Base-by-base conservation (phyloP, 2,329 filamentous ascomycete species). In the Chrysoporthe austroafricana region DNA sequence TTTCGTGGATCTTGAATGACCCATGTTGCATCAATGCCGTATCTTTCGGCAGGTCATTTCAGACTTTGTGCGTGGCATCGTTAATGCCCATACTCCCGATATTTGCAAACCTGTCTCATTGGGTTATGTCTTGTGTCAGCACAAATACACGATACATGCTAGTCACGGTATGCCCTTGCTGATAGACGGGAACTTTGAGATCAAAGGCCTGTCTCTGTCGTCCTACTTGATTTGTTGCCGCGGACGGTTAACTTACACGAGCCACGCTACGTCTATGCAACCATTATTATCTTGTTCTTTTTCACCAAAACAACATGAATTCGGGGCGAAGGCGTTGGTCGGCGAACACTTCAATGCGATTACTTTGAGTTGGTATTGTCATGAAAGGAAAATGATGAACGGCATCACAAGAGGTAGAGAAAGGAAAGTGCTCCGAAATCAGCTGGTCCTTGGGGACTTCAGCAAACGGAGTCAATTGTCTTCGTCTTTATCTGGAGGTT, bases 1-100 rank as follows among this genome's bases (percentile, higher is more conserved):
- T 99, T 99, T 86, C 88, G 94, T 46, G 94, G 94, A 63, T 78
- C 70, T 50, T 85, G 70, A 79, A 16, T 16, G 52, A 48, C 6
- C 7, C 34, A 39, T 14, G 2, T 52, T 21, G 34, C 3, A 57
- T 5, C 11, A 16, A 39, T 2, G 36, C 32, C 1, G 14, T 32
- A n/a, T 57, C 6, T 13, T n/a, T 13, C 13, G 11, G 6, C 26
- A 14, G 14, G 54, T 39, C 21, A 32, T 32, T 32, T 34, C 54
- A 2, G 18, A 2, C 4, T 57, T n/a, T 13, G 34, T 18, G 13
- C 44, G 34, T 8, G 54, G 32, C 52, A 39, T 39, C 13, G 4
- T 57, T 11, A 14, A 39, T n/a, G 54, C 13, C 50, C 50, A 32
- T 54, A 14, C 26, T 54, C 7, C 4, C 5, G 13, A 16, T 54